phyloP scores from a whole-genome alignment of 2,329 filamentous ascomycete species.

The Aspergillus sp. region DNA sequence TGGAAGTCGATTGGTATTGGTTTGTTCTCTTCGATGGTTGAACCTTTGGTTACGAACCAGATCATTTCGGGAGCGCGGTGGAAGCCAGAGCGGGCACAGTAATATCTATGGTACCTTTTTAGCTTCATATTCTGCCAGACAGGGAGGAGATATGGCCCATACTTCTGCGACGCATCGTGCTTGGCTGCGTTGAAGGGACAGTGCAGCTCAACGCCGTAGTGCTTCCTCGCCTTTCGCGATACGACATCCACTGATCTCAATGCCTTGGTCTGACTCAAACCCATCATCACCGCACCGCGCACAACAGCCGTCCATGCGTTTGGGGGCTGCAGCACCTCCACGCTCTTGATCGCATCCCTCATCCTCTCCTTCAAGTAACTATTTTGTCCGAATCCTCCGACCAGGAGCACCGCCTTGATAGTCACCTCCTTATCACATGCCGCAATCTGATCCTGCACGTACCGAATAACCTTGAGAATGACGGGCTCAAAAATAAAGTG shows the following conservation, averaged over 20 bases:
- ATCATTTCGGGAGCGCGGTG: slow-evolving; percentile 3
- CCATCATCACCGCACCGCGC: slow-evolving; percentile 26
- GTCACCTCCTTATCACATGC: slow-evolving; percentile 64
- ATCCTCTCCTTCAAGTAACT: slow-evolving; percentile 29
- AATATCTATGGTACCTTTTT: slow-evolving; percentile 9
- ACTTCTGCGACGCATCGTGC: slow-evolving; percentile 25
- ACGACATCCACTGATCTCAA: slow-evolving; percentile 18
- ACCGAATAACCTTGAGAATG: slow-evolving; percentile 22
- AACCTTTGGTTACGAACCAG: slow-evolving; percentile 10
- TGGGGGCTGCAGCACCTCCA: slow-evolving; percentile 28
- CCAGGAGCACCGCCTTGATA: slow-evolving; percentile 39
- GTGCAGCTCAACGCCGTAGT: slow-evolving; percentile 24
- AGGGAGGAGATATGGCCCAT: not conserved
- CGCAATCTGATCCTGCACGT: slow-evolving; percentile 45
- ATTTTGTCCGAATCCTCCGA: slow-evolving; percentile 37
- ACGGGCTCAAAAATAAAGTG: slow-evolving; percentile 28
- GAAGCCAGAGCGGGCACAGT: not conserved
- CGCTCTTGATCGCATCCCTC: slow-evolving; percentile 15
- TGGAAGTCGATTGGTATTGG: slow-evolving; percentile 13
- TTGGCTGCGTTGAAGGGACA: slow-evolving; percentile 6
- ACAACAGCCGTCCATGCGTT: slow-evolving; percentile 37
- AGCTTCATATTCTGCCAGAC: not conserved
- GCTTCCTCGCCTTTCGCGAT: slow-evolving; percentile 28
- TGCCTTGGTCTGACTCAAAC: slow-evolving; percentile 15
- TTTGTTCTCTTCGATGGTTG: slow-evolving; percentile 13